Base-by-base conservation (phyloP, 2,329 filamentous ascomycete species). In the Aureobasidium leucospermi region DNA sequence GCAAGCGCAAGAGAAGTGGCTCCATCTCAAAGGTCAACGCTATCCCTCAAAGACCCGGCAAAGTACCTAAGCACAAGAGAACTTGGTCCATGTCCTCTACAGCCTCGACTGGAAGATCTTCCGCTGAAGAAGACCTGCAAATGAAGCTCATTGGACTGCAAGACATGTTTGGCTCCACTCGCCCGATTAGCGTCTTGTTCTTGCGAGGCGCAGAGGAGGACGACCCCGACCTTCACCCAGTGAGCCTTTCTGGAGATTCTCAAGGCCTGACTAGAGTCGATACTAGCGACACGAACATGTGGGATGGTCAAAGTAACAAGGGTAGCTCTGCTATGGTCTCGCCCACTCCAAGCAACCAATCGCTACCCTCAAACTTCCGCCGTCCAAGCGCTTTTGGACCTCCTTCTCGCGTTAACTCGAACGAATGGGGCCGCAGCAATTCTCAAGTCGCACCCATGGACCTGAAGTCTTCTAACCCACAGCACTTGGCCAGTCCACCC, bases 21-120 rank as follows among this genome's bases (percentile, higher is more conserved):
- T 79, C 81, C 0, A 75, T 79, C 9, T 68, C 68, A 3, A 76
- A 78, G 16, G 76, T 74, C 59, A 62, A 66, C 73, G 79, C 63
- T 65, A 76, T 69, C 75, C 85, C 71, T 79, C 68, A 72, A 46
- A 66, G 89, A 59, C 85, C 88, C 2, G 88, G 88, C n/a, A 96
- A 96, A 72, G 83, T 89, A 0, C 83, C 85, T 28, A 96, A 96
- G 73, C 91, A 96, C 75, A 95, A 96, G 74, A 81, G 93, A 61
- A 96, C 91, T 0, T 96, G 92, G 91, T 96, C 93, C 9, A 90
- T 96, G 81, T 92, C 90, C 28, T 96, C 93, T 6, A 76, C 76
- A 34, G 75, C 73, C 38, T 77, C 79, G 6, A 72, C 71, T 53
- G 70, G 77, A 48, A 71, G 76, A 45, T 70, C 72, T 13, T 72